A percentile compares a stretch with the other conserved stretches of the same genome.
Evolutionary conservation across 2,329 filamentous ascomycete species (phyloP).

Genomic region (Alternaria gaisen): DNA sequence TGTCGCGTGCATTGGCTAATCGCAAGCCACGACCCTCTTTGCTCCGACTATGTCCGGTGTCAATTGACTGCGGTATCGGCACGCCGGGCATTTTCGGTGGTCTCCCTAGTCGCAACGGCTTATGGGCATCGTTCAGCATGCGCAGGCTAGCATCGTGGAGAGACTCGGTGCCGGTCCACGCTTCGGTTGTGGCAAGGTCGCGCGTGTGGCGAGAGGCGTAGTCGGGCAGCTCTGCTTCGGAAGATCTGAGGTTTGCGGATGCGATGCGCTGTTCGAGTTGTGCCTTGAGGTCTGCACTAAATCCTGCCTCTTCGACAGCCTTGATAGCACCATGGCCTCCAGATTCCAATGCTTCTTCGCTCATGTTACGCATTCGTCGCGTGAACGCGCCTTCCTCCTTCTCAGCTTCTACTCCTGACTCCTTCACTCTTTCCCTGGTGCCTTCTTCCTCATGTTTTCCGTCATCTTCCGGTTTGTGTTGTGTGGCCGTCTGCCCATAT

Average conservation of each 20-base stretch:
- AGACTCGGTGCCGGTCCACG: constrained; percentile 82
- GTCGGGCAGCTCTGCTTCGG: constrained; percentile 62
- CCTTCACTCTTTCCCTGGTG: neutral
- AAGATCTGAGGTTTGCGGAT: constrained; percentile 64
- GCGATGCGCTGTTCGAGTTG: constrained; percentile 68
- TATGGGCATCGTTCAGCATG: constrained; percentile 74
- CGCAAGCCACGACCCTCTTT: constrained; percentile 51
- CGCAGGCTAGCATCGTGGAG: constrained; percentile 79
- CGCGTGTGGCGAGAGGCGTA: constrained; percentile 74
- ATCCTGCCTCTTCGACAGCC: constrained; percentile 68
- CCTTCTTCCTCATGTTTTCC: constrained; percentile 28
- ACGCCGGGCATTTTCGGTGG: constrained; percentile 31
- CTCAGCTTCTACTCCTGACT: constrained; percentile 14
- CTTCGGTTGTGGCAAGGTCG: constrained; percentile 70
- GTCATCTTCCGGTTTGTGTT: constrained; percentile 21
- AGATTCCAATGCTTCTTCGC: constrained; percentile 65
- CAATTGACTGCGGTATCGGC: constrained; percentile 39
- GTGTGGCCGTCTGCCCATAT: constrained; percentile 35
- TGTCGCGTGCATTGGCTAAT: constrained; percentile 67
- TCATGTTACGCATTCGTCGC: constrained; percentile 66
- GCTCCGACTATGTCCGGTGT: constrained; percentile 50
- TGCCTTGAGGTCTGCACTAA: constrained; percentile 68
- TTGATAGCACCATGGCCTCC: constrained; percentile 64
- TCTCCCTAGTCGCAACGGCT: constrained; percentile 54
- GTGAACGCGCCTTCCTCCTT: constrained; percentile 64